phyloP scores from a whole-genome alignment of 2,329 filamentous ascomycete species.

The Cordyceps tenuipes region DNA sequence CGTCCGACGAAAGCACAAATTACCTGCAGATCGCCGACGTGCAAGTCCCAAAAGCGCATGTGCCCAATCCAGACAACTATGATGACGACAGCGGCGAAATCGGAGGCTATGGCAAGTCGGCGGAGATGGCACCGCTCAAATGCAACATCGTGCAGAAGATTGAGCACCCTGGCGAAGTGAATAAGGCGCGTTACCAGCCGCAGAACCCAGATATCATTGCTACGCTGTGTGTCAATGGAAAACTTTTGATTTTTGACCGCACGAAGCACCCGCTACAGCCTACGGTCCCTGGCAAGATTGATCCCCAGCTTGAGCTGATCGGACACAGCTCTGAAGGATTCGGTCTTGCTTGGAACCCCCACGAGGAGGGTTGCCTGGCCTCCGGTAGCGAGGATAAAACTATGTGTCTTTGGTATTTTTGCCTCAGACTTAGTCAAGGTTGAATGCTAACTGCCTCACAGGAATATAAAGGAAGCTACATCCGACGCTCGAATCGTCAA shows the following conservation, averaged over 20 bases:
- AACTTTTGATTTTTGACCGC: slow-evolving; percentile 87
- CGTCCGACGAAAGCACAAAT: slow-evolving; percentile 75
- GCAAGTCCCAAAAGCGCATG: slow-evolving; percentile 73
- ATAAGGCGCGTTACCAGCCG: slow-evolving; percentile 96
- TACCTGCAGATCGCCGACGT: slow-evolving; percentile 93
- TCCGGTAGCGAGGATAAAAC: slow-evolving; percentile 90
- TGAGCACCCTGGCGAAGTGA: slow-evolving; percentile 92
- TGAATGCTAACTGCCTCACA: slow-evolving; percentile 25
- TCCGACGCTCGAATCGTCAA: slow-evolving; percentile 61
- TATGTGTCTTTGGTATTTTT: slow-evolving; percentile 73
- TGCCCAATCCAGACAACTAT: slow-evolving; percentile 72
- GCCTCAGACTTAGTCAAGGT: background rate
- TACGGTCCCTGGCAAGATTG: slow-evolving; percentile 52
- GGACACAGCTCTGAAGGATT: slow-evolving; percentile 89
- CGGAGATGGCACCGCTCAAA: slow-evolving; percentile 64
- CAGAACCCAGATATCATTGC: slow-evolving; percentile 97
- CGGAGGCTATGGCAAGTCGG: slow-evolving; percentile 77
- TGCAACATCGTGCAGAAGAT: slow-evolving; percentile 94
- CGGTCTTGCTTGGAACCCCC: slow-evolving; percentile 86
- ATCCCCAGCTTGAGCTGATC: slow-evolving; percentile 73
- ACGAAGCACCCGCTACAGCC: slow-evolving; percentile 84
- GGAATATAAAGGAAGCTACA: slow-evolving; percentile 73
- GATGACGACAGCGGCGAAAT: slow-evolving; percentile 90
- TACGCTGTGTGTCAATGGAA: slow-evolving; percentile 80
- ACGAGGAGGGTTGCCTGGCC: slow-evolving; percentile 69